Base-by-base conservation (phyloP, 495 filamentous ascomycete genomes). In the Paragyromitra xinjiangensis region DNA sequence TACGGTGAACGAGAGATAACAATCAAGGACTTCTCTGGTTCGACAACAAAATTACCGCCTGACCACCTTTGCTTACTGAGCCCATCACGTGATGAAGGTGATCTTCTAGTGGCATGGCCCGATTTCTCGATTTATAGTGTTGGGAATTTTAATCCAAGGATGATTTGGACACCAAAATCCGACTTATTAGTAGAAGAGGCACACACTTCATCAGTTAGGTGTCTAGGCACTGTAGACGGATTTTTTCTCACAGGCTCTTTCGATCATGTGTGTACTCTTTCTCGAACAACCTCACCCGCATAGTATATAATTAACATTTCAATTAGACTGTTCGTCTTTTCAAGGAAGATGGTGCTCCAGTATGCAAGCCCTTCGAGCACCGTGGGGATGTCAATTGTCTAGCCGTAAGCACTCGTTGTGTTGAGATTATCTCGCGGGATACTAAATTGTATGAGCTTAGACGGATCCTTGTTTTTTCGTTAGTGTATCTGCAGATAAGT, bases 41-140 rank as follows among this genome's bases (percentile, higher is more conserved):
- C 61, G 11, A 58, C 63, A 62, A 26, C 53, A 7, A 77, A 71
- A 26, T 37, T 65, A 2, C 53, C 66, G 2, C 61, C 77, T 61
- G 77, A 78, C 26, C 56, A 79, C 7, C 63, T 79, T 26, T 79
- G 77, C 29, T 59, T 79, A n/a, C 55, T 79, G 51, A 69, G 48
- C 19, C 77, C 77, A 56, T 66, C 68, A 39, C 61, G 67, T 50
- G 67, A 48, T 62, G 74, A 73, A 22, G 75, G 77, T 29, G 77
- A 79, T n/a, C 74, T 79, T n/a, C 55, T 79, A n/a, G 77, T 79
- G 22, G 77, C 77, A 11, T 79, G 77, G 77, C 77, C 77, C 7
- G 77, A 79, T 50, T 42, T 78, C 14, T 79, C 77, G 3, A 45
- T 79, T 11, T 79, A 79, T 48, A 78, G 77, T 16, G 66, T 79